Evolutionary conservation across 495 filamentous ascomycete genomes (phyloP).

Genomic region (Podospora pseudopauciseta): DNA sequence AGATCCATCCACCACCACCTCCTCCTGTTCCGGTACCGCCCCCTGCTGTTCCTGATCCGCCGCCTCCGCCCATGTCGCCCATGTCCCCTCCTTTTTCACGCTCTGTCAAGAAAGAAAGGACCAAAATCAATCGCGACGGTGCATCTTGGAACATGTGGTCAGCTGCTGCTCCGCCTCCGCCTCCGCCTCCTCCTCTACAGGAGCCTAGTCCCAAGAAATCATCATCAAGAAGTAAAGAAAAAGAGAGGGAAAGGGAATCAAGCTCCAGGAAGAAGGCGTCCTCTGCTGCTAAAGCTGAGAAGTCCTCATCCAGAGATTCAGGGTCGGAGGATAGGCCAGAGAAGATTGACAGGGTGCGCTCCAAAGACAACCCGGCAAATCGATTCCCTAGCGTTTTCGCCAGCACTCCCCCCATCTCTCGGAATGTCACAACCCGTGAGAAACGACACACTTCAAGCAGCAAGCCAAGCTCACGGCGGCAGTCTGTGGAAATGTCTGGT

Average conservation of each 20-base stretch:
- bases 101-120: constrained; percentile 44
- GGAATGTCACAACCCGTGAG: constrained; percentile 49
- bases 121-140: constrained; percentile 44
- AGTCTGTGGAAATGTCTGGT: constrained; percentile 44
- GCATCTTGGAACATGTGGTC: constrained; percentile 47
- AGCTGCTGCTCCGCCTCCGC: constrained; percentile 28
- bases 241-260: constrained; percentile 25
- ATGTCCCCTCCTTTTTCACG: constrained; percentile 8
- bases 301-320: constrained; percentile 37
- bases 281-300: constrained; percentile 37
- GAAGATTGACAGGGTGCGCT: constrained; percentile 34
- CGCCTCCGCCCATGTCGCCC: constrained; percentile 28
- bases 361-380: constrained; percentile 31
- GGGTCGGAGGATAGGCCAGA: constrained; percentile 44
- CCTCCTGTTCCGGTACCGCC: constrained; percentile 27
- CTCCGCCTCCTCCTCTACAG: constrained; percentile 11
- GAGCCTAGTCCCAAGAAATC: constrained; percentile 36
- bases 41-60: constrained; percentile 44
- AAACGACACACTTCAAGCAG: constrained; percentile 37
- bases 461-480: constrained; percentile 46
- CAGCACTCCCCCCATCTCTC: constrained; percentile 49
- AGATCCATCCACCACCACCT: constrained; percentile 23
- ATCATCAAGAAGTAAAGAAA: constrained; percentile 32
- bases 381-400: constrained; percentile 50
- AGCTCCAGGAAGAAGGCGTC: constrained; percentile 36